Conservation (phyloP, 2,329 filamentous ascomycete species). For the Pseudogymnoascus sp. region DNA sequence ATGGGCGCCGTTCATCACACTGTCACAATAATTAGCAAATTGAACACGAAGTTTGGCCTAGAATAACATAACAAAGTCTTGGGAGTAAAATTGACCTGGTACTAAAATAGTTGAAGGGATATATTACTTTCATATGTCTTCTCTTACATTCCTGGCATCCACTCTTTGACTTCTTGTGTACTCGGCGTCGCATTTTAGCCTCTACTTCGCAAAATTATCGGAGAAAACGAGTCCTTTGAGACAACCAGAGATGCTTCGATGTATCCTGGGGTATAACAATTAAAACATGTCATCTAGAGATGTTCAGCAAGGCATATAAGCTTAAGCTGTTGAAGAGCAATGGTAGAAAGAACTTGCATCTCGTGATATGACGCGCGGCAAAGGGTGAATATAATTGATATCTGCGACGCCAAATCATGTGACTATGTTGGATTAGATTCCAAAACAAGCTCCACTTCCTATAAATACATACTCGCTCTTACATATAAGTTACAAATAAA, state of each 20-base stretch:
- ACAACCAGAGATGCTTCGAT: not conserved
- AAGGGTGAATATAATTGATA: not conserved
- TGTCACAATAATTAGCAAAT: conserved; percentile 12
- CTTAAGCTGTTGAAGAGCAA: not conserved
- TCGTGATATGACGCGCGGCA: conserved; percentile 6
- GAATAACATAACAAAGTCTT: not conserved
- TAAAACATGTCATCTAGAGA: not conserved
- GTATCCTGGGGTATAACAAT: not conserved
- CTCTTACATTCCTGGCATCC: conserved; percentile 33
- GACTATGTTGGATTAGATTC: not conserved
- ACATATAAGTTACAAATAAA: not conserved
- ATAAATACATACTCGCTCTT: not conserved
- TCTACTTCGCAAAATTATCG: not conserved
- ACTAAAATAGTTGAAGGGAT: not conserved
- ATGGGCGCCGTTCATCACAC: conserved; percentile 30
- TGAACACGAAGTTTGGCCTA: not conserved
- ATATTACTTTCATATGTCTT: conserved; percentile 32
- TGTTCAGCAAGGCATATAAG: not conserved
- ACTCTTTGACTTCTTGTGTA: conserved; percentile 33
- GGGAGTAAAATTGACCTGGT: not conserved
- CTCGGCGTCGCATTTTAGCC: conserved; percentile 21
- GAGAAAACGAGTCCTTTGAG: not conserved
- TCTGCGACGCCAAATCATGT: conserved; percentile 1
- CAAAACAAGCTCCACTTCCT: not conserved
- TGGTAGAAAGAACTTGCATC: not conserved